Evolutionary conservation across 495 filamentous ascomycete species (phyloP), one percentile per base, ranked within the genome.

Genomic region (Aspergillus nidulans): DNA sequence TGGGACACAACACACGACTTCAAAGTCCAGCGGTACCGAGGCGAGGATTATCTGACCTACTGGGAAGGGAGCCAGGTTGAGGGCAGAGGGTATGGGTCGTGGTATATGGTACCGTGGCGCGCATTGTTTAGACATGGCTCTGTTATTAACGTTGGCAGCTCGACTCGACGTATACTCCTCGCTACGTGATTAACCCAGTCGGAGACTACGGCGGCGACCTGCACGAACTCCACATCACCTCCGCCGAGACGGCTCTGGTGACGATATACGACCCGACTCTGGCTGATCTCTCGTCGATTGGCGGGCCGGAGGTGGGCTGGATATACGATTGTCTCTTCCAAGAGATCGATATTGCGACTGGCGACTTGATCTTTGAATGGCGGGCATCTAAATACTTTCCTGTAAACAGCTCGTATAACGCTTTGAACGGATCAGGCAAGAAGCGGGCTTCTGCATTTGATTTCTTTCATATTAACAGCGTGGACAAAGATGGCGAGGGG

Each of bases 381-480:
- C 63, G 61, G 4, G 63, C 65, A 10, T 63, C 66, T 0, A 51
- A 69, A 16, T 63, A 74, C 40, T 54, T 65, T 16, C 49, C 63
- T 0, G 19, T 70, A 44, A 61, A 66, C 40, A 48, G 50, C 50
- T 64, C 61, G 3, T 65, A 59, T 34, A 49, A 64, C 8, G 7
- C 15, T 6, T 30, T 62, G 0, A 43, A 16, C 15, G 45, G 41
- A 7, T 24, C 39, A 6, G 65, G 63, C 16, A 54, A 50, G 15
- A 59, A 55, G n/a, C 59, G 63, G 19, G 47, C 48, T 1, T 28
- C 39, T 0, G 65, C 69, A 1, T 76, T 61, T 20, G 77, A 84
- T 57, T 80, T 73, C 56, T 81, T 77, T 64, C 78, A 81, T 59
- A 73, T 83, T 62, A 81, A 81, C 60, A 78, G 75, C 43, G 71